phyloP scores from a whole-genome alignment of 2,329 filamentous ascomycete species.

The Phialocephala subalpina region DNA sequence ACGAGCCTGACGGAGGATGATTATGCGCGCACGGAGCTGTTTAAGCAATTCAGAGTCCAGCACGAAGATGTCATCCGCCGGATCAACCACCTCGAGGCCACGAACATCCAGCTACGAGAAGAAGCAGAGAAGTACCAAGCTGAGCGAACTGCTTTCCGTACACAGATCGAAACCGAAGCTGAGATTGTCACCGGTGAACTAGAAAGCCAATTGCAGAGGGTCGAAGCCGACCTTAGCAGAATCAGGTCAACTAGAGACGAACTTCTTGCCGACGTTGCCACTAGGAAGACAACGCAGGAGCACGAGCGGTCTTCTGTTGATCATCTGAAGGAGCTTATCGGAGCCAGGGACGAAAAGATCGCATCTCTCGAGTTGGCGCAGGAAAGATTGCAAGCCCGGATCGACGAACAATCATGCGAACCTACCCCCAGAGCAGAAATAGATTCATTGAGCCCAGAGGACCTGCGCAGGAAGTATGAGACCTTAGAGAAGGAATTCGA shows the following conservation, averaged over 20 bases:
- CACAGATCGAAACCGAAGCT: constrained; percentile 82
- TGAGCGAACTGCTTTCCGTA: constrained; percentile 83
- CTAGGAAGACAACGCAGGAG: constrained; percentile 81
- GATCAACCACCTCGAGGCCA: constrained; percentile 89
- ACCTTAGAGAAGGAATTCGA: constrained; percentile 82
- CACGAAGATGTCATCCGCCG: constrained; percentile 93
- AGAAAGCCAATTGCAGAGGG: constrained; percentile 80
- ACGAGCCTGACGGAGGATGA: constrained; percentile 88
- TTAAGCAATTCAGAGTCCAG: constrained; percentile 89
- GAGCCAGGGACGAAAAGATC: constrained; percentile 83
- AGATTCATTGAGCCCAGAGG: constrained; percentile 70
- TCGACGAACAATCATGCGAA: constrained; percentile 53
- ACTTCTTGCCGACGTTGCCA: constrained; percentile 79
- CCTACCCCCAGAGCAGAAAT: constrained; percentile 55
- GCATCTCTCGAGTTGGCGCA: constrained; percentile 83
- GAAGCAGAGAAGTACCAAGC: constrained; percentile 86
- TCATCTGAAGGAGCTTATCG: constrained; percentile 81
- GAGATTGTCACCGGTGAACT: constrained; percentile 77
- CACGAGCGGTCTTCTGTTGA: constrained; percentile 74
- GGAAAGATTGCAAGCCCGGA: constrained; percentile 68
- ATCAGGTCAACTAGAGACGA: constrained; percentile 88
- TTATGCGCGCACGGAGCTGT: constrained; percentile 89
- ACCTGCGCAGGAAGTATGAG: constrained; percentile 76
- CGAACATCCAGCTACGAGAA: constrained; percentile 83
- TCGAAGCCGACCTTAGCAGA: constrained; percentile 85